Evolutionary conservation across 495 filamentous ascomycete genomes (phyloP).

Genomic region (Annulohypoxylon nitens): DNA sequence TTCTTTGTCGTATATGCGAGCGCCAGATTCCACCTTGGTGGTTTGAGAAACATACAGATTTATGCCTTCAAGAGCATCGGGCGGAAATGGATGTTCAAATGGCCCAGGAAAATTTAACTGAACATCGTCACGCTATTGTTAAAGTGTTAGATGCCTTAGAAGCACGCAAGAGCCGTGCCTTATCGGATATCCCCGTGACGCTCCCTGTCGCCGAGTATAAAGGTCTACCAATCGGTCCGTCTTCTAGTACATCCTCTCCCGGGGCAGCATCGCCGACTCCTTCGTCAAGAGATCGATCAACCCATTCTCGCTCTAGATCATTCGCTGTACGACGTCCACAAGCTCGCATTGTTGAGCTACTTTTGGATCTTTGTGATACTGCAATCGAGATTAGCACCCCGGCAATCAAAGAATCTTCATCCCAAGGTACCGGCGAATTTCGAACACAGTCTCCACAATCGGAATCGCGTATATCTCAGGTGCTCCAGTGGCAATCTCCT

Average conservation of each 20-base stretch:
- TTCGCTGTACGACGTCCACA: slow-evolving; percentile 92
- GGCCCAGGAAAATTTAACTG: slow-evolving; percentile 90
- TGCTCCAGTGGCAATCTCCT: slow-evolving; percentile 94
- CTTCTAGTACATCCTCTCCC: slow-evolving; percentile 67
- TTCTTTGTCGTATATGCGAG: slow-evolving; percentile 97
- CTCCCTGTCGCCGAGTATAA: slow-evolving; percentile 86
- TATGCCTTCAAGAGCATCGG: slow-evolving; percentile 94
- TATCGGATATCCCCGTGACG: slow-evolving; percentile 69
- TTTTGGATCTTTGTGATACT: slow-evolving; percentile 96
- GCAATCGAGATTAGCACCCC: slow-evolving; percentile 94
- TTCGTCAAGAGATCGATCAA: slow-evolving; percentile 84
- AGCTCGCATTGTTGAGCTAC: slow-evolving; percentile 90
- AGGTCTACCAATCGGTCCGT: slow-evolving; percentile 87
- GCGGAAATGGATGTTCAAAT: slow-evolving; percentile 98
- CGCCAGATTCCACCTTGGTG: slow-evolving; percentile 99
- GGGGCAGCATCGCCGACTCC: slow-evolving; percentile 75
- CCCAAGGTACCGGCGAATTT: slow-evolving; percentile 75
- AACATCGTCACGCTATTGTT: slow-evolving; percentile 96
- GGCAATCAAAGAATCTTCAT: slow-evolving; percentile 83
- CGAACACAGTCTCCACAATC: slow-evolving; percentile 95
- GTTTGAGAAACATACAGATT: slow-evolving; percentile 98
- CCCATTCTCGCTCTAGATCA: slow-evolving; percentile 77
- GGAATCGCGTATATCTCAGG: slow-evolving; percentile 90
- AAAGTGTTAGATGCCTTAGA: slow-evolving; percentile 94
- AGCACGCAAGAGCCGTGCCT: slow-evolving; percentile 76